Evolutionary conservation across 202 grass and related monocot genomes (phyloP).

Genomic region (Eragrostis tef): DNA sequence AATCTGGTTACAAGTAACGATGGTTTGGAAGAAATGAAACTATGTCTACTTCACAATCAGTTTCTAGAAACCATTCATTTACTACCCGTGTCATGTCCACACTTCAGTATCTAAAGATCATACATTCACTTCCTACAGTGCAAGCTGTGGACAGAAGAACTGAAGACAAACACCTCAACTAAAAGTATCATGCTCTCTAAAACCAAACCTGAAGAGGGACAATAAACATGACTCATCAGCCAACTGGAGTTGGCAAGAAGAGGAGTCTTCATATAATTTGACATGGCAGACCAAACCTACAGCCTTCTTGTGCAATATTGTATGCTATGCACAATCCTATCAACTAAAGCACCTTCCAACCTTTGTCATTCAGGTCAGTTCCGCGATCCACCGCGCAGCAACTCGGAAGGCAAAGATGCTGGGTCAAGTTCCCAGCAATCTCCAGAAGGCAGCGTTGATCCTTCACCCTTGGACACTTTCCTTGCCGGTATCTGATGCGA

Average conservation of each 20-base stretch:
- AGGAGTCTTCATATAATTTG: conserved; percentile 9
- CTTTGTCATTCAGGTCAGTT: not conserved
- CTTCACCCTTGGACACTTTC: conserved; percentile 55
- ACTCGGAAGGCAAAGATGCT: conserved; percentile 72
- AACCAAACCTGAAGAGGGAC: conserved; percentile 23
- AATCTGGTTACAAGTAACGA: not conserved
- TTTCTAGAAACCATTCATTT: conserved; percentile 5
- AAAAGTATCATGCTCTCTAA: conserved; percentile 12
- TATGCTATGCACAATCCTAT: conserved; percentile 41
- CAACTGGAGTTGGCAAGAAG: conserved; percentile 13
- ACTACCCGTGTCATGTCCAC: not conserved
- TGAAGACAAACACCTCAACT: not conserved
- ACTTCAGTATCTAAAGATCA: not conserved
- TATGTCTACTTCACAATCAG: not conserved
- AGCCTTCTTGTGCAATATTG: conserved; percentile 16
- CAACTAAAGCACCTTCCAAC: not conserved
- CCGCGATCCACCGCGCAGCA: conserved; percentile 37
- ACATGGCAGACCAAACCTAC: conserved; percentile 22
- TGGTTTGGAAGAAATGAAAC: not conserved
- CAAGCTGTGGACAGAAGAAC: not conserved
- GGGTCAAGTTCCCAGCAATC: conserved; percentile 94
- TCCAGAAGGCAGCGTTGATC: conserved; percentile 50
- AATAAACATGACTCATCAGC: not conserved
- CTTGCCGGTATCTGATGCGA: conserved; percentile 77
- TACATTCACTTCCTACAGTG: not conserved